Evolutionary conservation across 352 stramenopile genomes (phyloP), one percentile per base, ranked within the genome.

Genomic region (Globisporangium cederbergense): DNA sequence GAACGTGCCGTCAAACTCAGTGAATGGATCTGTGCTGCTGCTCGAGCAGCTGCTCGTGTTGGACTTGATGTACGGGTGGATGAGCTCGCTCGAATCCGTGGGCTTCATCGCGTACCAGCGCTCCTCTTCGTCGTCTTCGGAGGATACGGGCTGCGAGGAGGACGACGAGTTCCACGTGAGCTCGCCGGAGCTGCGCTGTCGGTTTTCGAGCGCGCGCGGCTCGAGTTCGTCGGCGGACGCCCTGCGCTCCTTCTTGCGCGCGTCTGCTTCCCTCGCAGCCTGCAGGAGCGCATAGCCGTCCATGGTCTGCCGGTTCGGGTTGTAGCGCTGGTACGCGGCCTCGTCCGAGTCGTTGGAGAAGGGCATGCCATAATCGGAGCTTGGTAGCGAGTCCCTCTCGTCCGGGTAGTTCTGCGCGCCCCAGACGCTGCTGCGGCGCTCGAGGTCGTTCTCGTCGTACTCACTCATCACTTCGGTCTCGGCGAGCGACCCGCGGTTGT

Each of bases 391-490:
- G n/a, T 75, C 52, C 2, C 46, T 51, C 18, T 62, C 62, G 32
- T 34, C 60, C 18, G 43, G 36, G 34, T 65, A 42, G 36, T 10
- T 8, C 36, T 42, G 58, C 7, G 70, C 28, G 16, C 42, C 42
- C 71, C 71, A 75, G 25, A 58, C 54, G 46, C 54, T 74, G 62
- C 68, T 78, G 25, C 64, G 46, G 18, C 66, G 60, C 30, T 42
- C 34, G 32, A 45, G 43, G 25, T 72, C 69, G 3, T 74, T 50
- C 13, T 74, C 58, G 4, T 67, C 69, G 32, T 50, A 59, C 4
- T 74, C 67, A 28, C 64, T 73, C 36, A 74, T 36, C 20, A 75
- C 68, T 14, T 79, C 73, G 11, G 73, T 79, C 60, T 77, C 73
- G 3, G 73, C 70, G 18, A 79, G 61, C 50, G 73, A 79, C 5